Percentiles rank a stretch among this genome's conserved stretches.
phyloP scores from a whole-genome alignment of 2,329 filamentous ascomycete genomes.

The Fusarium redolens region DNA sequence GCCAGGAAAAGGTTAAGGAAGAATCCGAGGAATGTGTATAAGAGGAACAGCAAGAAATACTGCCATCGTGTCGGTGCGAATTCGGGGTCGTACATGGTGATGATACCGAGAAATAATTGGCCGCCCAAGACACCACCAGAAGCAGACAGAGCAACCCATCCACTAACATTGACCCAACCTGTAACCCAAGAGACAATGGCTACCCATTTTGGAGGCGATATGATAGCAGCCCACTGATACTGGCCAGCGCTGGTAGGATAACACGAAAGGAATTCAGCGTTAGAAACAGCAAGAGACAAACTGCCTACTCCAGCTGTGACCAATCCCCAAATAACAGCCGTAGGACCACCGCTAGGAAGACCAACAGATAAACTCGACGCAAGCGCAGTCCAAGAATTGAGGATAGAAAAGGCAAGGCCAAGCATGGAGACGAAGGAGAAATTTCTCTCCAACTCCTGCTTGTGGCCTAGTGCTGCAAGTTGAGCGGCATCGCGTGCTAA shows the following conservation, averaged over 20 bases:
- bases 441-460: not conserved
- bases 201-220: not conserved
- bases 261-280: not conserved
- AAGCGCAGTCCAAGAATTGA: not conserved
- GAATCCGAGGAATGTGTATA: fast-evolving
- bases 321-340: not conserved
- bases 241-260: not conserved
- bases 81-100: not conserved
- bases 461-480: not conserved
- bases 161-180: not conserved
- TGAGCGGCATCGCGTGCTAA: not conserved
- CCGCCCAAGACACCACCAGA: not conserved
- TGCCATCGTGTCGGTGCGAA: not conserved
- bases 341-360: not conserved
- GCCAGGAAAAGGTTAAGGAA: not conserved
- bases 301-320: not conserved
- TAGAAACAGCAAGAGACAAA: not conserved
- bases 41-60: not conserved
- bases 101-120: not conserved
- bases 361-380: not conserved
- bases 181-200: not conserved
- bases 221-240: not conserved
- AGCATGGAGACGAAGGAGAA: not conserved
- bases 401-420: not conserved
- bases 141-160: not conserved